Evolutionary conservation across 805 yeast genomes (phyloP).

Genomic region (Lachancea lanzarotensis): DNA sequence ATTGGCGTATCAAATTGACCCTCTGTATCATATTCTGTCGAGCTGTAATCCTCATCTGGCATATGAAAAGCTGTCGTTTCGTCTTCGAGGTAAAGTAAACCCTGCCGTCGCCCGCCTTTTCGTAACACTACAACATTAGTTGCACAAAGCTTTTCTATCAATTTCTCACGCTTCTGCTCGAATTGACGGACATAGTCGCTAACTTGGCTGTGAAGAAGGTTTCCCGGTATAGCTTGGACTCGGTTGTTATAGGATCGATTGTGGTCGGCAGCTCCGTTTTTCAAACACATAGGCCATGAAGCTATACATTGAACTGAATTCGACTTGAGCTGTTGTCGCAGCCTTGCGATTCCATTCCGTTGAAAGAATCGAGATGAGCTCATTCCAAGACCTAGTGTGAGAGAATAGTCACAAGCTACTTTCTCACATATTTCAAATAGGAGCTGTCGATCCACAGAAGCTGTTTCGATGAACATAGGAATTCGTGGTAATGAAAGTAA

Average conservation of each 20-base stretch:
- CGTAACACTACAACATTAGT: slow-evolving; percentile 20
- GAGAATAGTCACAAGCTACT: slow-evolving; percentile 17
- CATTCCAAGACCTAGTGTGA: slow-evolving; percentile 28
- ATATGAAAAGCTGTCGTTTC: slow-evolving; percentile 11
- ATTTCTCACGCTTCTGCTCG: slow-evolving; percentile 15
- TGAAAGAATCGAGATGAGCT: slow-evolving; percentile 16
- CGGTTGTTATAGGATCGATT: slow-evolving; percentile 17
- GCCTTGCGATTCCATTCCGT: slow-evolving; percentile 15
- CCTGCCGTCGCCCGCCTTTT: slow-evolving; percentile 10
- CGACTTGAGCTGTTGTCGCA: slow-evolving; percentile 13
- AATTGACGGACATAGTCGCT: slow-evolving; percentile 15
- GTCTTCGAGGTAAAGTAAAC: slow-evolving; percentile 24
- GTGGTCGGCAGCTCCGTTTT: slow-evolving; percentile 15
- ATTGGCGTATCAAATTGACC: not conserved
- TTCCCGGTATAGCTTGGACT: slow-evolving; percentile 22
- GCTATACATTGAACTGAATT: slow-evolving; percentile 19
- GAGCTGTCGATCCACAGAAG: slow-evolving; percentile 25
- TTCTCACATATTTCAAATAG: slow-evolving; percentile 26
- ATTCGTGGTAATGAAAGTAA: slow-evolving; percentile 18
- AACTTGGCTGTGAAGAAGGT: slow-evolving; percentile 15
- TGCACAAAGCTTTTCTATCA: slow-evolving; percentile 16
- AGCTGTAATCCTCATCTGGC: slow-evolving; percentile 11
- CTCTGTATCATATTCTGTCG: slow-evolving; percentile 8
- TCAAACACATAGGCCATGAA: slow-evolving; percentile 26
- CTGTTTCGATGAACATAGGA: slow-evolving; percentile 28